Evolutionary conservation across 1,139 yeast species (phyloP), one percentile per base, ranked within the genome.

Genomic region (Pichia sp.): DNA sequence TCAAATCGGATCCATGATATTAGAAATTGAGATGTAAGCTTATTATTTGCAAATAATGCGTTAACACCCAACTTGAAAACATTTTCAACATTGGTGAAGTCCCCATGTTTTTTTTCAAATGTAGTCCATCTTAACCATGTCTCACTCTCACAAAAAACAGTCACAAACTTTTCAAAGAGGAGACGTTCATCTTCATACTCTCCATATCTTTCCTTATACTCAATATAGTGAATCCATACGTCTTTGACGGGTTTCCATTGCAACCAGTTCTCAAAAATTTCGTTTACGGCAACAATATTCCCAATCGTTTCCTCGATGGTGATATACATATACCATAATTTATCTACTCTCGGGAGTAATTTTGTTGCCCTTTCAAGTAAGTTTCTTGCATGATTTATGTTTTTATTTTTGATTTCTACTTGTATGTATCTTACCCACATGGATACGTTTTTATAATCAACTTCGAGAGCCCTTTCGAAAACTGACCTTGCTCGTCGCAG

Each of bases 351-450:
- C 0, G 98, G 98, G 17, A 92, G 71, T 0, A 81, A 71, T 1
- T 84, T 78, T 0, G 88, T 84, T 0, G 91, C 96, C 44, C 98
- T 72, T 55, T 90, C 93, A 46, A 93, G 73, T 36, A 93, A 63
- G 65, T 92, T 92, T 58, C 97, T 73, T 0, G 98, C 98, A 71
- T 92, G 97, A 65, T 90, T 90, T 53, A 90, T 77, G 64, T 87
- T 89, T 60, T 83, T 79, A 48, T 79, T 76, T 58, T 85, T 78
- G 53, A 92, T 72, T 70, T 93, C 99, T 48, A 84, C 70, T 64
- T 89, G 93, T 34, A 90, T 79, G 67, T 93, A 93, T 42, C 88
- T 79, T 14, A 86, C 78, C 98, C 99, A 93, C 55, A 93, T 72
- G 9, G 96, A 93, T 1, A 92, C 82, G 60, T 85, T 81, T 2